Base-by-base conservation (phyloP, 2,329 filamentous ascomycete species). In the Calonectria honghensis region DNA sequence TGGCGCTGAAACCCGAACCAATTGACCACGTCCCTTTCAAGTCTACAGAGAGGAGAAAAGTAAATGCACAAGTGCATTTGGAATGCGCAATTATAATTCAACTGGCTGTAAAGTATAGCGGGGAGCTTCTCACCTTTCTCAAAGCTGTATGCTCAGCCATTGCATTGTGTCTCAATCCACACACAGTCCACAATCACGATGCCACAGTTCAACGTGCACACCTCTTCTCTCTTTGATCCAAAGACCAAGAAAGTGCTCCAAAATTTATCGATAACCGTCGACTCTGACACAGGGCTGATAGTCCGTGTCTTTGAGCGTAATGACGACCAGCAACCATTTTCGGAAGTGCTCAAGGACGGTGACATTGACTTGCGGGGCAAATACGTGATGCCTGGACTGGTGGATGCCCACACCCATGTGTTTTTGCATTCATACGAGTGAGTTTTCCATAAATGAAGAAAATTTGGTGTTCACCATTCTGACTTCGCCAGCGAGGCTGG, bases 391-490 rank as follows among this genome's bases (percentile, higher is more conserved):
- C 89, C 89, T 0, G 89, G 89, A 13, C 83, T 91, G 6, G 89
- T 91, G 5, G 89, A 91, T 78, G 87, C 89, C 0, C 89, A 91
- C 76, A 90, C 89, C 0, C 89, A 91, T 78, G 86, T 91, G n/a
- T 90, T 91, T 76, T 83, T 91, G 10, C 89, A 91, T 79, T 82
- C 86, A 0, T 89, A 89, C 78, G 81, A 81, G 80, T 87, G 81
- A 78, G 73, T 57, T 29, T 57, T 6, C 63, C 31, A 35, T 48
- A 5, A 45, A n/a, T 18, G 1, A 29, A 7, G 10, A 10, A 29
- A n/a, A 48, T 48, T 65, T 27, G 45, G 18, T 32, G 10, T 1
- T 48, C 6, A n/a, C 2, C 0, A 24, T 39, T 61, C 57, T 61
- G 14, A 65, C 61, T 2, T 32, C 1, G 32, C 72, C 76, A 84